These are phyloP conservation scores for Brassica balearica DNA, from an alignment of 441 rosid genomes.

Conservation along the genomic window DNA sequence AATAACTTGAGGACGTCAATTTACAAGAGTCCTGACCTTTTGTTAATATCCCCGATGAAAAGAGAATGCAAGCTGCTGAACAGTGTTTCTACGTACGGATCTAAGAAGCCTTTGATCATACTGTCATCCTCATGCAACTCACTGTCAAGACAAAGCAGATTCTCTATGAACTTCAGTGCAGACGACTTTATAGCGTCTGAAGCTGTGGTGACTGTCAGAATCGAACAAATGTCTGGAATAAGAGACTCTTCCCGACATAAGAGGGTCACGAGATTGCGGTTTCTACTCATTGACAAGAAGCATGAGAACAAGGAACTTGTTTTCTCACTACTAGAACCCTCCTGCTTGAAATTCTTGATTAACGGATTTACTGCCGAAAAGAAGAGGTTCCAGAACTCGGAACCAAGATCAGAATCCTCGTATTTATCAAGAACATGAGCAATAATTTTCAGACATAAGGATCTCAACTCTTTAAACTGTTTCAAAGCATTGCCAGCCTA, in stretches of 20 bases:
- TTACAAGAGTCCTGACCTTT: constrained; percentile 63
- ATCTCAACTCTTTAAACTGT: constrained; percentile 86
- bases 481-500: constrained; percentile 63
- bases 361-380: constrained; percentile 78
- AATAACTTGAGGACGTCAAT: constrained; percentile 7
- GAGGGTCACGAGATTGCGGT: constrained; percentile 63
- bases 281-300: constrained; percentile 93
- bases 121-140: constrained; percentile 61
- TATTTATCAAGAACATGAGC: constrained; percentile 79
- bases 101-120: constrained; percentile 55
- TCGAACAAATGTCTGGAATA: constrained; percentile 78
- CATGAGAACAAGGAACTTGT: constrained; percentile 92
- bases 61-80: constrained; percentile 75
- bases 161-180: constrained; percentile 80
- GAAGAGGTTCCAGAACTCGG: constrained; percentile 88
- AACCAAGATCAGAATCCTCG: constrained; percentile 78
- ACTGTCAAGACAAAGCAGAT: constrained; percentile 74
- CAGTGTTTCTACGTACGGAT: constrained; percentile 68
- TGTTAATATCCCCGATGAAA: constrained; percentile 60
- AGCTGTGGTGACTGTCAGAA: constrained; percentile 72
- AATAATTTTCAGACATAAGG: constrained; percentile 81
- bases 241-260: constrained; percentile 73
- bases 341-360: constrained; percentile 81
- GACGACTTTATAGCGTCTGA: constrained; percentile 79
- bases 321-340: constrained; percentile 96